Conservation (phyloP, 1,139 yeast genomes). For the Saccharomyces pastorianus region DNA sequence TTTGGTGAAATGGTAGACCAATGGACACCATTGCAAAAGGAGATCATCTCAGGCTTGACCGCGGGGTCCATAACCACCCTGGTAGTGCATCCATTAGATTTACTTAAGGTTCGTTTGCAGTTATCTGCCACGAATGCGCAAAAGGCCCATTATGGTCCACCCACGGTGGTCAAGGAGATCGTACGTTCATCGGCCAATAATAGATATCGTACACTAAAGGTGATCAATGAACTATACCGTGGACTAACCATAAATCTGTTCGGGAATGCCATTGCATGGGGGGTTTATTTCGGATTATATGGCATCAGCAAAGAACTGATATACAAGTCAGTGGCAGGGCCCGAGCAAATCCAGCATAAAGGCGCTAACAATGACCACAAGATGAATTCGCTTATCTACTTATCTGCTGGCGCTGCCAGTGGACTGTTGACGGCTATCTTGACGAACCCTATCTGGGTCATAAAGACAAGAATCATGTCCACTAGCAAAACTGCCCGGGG, state of each 20-base stretch:
- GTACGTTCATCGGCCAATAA: slow-evolving; percentile 18
- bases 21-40: slow-evolving; percentile 35
- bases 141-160: not conserved
- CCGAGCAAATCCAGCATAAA: not conserved
- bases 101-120: slow-evolving; percentile 75
- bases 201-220: slow-evolving; percentile 2
- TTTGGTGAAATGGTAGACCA: slow-evolving; percentile 3
- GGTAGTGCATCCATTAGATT: slow-evolving; percentile 81
- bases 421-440: slow-evolving; percentile 67
- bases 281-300: slow-evolving; percentile 70
- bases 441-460: slow-evolving; percentile 95
- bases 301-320: slow-evolving; percentile 43
- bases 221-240: slow-evolving; percentile 46
- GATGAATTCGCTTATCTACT: slow-evolving; percentile 32
- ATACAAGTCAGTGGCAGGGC: slow-evolving; percentile 10
- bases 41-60: slow-evolving; percentile 63
- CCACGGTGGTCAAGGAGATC: slow-evolving; percentile 12
- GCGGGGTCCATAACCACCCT: slow-evolving; percentile 82
- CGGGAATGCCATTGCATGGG: slow-evolving; percentile 88
- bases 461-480: slow-evolving; percentile 79
- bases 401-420: slow-evolving; percentile 52
- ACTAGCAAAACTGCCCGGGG: slow-evolving; percentile 37
- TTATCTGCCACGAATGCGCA: slow-evolving; percentile 22
- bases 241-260: slow-evolving; percentile 74
- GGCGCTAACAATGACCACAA: slow-evolving; percentile 18